phyloP scores from a whole-genome alignment of 352 stramenopile genomes.

The Globisporangium nagaii region DNA sequence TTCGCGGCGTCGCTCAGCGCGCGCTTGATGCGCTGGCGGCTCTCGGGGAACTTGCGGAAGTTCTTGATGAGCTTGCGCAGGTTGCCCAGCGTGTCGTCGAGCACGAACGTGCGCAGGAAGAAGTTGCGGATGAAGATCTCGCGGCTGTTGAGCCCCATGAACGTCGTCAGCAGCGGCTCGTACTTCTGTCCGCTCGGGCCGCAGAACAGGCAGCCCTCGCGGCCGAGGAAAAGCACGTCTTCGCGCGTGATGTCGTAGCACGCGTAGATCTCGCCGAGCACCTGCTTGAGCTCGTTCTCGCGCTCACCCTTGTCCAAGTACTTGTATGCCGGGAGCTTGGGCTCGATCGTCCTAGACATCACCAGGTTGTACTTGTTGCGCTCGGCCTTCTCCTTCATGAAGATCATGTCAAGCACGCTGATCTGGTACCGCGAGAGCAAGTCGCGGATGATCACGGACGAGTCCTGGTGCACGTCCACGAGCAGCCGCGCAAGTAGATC shows the following conservation, averaged over 20 bases:
- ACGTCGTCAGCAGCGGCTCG: slow-evolving; percentile 93
- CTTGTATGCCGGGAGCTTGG: slow-evolving; percentile 94
- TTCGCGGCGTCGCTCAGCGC: slow-evolving; percentile 89
- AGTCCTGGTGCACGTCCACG: slow-evolving; percentile 96
- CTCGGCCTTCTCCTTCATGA: slow-evolving; percentile 90
- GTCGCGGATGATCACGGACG: slow-evolving; percentile 92
- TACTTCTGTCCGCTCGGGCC: slow-evolving; percentile 93
- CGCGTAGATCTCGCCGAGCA: slow-evolving; percentile 93
- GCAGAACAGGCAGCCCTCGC: slow-evolving; percentile 90
- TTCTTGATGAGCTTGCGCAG: slow-evolving; percentile 84
- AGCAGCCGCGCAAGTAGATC: slow-evolving; percentile 94
- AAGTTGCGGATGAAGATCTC: slow-evolving; percentile 98
- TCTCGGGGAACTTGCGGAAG: slow-evolving; percentile 80
- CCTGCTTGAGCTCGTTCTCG: slow-evolving; percentile 96
- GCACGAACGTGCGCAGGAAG: slow-evolving; percentile 94
- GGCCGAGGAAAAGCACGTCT: slow-evolving; percentile 94
- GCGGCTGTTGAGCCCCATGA: slow-evolving; percentile 94
- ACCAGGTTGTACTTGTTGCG: slow-evolving; percentile 98
- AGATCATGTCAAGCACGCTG: slow-evolving; percentile 94
- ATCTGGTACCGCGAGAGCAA: slow-evolving; percentile 95
- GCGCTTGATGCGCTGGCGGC: slow-evolving; percentile 77
- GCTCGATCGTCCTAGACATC: slow-evolving; percentile 94
- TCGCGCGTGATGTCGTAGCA: slow-evolving; percentile 96
- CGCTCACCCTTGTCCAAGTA: slow-evolving; percentile 97
- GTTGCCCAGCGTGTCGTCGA: slow-evolving; percentile 91